These are phyloP conservation scores for Cytospora chrysosperma DNA, from an alignment of 2,329 filamentous ascomycete species.

Conservation along the genomic window DNA sequence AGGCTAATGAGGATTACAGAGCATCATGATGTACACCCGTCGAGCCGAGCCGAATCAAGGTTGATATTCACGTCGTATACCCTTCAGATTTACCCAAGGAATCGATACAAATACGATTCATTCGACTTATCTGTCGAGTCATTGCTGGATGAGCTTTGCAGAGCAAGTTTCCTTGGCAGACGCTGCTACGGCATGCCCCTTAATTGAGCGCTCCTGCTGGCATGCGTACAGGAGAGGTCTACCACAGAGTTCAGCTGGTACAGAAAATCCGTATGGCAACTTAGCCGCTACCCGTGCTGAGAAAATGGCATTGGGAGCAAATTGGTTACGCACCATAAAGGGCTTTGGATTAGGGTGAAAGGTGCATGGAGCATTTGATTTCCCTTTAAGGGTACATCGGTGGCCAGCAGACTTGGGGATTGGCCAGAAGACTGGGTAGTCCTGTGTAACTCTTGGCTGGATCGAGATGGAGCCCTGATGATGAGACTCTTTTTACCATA, in stretches of 20 bases:
- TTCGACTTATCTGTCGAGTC: not conserved
- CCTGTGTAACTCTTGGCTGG: no score
- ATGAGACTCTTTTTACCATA: not conserved
- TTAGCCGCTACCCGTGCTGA: not conserved
- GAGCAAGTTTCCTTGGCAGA: not conserved
- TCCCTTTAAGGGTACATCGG: no score
- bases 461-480: not conserved
- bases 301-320: not conserved
- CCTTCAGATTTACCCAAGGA: not conserved
- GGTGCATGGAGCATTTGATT: no score
- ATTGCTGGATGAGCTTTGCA: not conserved
- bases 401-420: no score
- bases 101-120: not conserved
- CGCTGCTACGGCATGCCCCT: not conserved
- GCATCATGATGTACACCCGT: slow-evolving; percentile 17
- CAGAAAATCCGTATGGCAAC: not conserved
- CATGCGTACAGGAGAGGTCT: not conserved
- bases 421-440: not conserved
- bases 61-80: not conserved
- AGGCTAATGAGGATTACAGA: slow-evolving; percentile 18
- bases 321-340: not conserved
- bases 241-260: not conserved
- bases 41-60: not conserved
- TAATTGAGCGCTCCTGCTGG: not conserved
- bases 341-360: not conserved